Conservation (phyloP, 306 rosid species). For the Rosa multiflora region DNA sequence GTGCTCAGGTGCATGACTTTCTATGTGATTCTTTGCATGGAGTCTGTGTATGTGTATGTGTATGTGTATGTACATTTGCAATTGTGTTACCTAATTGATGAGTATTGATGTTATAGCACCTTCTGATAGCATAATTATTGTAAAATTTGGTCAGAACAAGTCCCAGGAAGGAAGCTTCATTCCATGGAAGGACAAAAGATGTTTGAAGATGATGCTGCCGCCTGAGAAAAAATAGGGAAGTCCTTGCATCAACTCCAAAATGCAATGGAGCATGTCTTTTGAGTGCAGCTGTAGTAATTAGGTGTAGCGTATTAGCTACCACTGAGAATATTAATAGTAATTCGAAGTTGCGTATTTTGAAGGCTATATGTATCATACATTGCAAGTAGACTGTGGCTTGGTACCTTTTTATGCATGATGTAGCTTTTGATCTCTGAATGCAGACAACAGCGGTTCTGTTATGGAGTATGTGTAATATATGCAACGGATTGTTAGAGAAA, state of each 20-base stretch:
- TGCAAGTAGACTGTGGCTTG: slow-evolving; percentile 5
- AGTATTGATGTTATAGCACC: not conserved
- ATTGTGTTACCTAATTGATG: not conserved
- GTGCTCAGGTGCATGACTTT: not conserved
- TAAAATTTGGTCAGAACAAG: slow-evolving; percentile 42
- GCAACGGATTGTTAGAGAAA: not conserved
- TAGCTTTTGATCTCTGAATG: not conserved
- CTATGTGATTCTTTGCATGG: not conserved
- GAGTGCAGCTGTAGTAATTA: slow-evolving; percentile 1
- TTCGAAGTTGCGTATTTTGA: not conserved
- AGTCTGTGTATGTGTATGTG: not conserved
- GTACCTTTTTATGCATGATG: not conserved
- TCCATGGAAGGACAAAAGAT: slow-evolving; percentile 64
- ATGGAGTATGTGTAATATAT: not conserved
- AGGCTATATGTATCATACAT: not conserved
- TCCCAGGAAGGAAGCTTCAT: slow-evolving; percentile 37
- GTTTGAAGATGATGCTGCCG: slow-evolving; percentile 34
- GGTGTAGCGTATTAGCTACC: not conserved
- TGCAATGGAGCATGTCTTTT: not conserved
- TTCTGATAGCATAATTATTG: slow-evolving; percentile 23
- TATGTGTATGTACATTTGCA: slow-evolving; percentile 1
- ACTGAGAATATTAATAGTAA: not conserved
- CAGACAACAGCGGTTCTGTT: not conserved
- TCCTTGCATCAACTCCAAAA: not conserved
- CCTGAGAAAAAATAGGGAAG: not conserved